These are phyloP conservation scores for Naumovozyma castellii DNA, from an alignment of 805 yeast genomes.

Conservation along the genomic window DNA sequence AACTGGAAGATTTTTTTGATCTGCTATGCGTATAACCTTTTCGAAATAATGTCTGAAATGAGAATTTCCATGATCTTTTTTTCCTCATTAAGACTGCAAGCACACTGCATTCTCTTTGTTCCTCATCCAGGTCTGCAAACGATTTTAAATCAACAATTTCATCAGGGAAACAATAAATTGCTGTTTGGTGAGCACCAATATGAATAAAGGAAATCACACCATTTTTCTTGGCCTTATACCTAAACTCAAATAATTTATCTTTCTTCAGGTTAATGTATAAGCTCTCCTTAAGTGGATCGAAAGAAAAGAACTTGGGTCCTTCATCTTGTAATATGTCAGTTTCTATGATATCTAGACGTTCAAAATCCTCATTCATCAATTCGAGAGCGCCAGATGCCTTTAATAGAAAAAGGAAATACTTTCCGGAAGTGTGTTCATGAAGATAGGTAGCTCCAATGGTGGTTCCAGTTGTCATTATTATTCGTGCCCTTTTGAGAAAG, in stretches of 20 bases:
- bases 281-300: conserved; percentile 8
- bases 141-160: conserved; percentile 8
- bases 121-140: conserved; percentile 8
- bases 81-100: conserved; percentile 8
- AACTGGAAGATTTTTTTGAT: not conserved
- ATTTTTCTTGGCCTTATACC: not conserved
- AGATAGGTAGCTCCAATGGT: conserved; percentile 9
- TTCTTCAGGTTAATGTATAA: conserved; percentile 10
- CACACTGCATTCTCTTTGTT: conserved; percentile 10
- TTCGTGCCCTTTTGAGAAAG: not conserved
- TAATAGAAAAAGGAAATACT: conserved; percentile 12
- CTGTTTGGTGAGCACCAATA: not conserved
- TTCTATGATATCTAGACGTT: conserved; percentile 9
- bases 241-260: conserved; percentile 4
- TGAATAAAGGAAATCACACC: not conserved
- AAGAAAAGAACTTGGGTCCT: conserved; percentile 2
- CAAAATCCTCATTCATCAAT: conserved; percentile 5
- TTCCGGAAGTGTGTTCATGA: conserved; percentile 7
- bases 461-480: conserved; percentile 8
- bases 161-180: conserved; percentile 6
- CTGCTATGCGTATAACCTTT: not conserved
- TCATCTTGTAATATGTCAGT: conserved; percentile 5
- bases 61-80: conserved; percentile 1
- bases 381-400: conserved; percentile 16
- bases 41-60: conserved; percentile 7